Conservation (phyloP, 257 asterid genomes). For the Rauvolfia tetraphylla region DNA sequence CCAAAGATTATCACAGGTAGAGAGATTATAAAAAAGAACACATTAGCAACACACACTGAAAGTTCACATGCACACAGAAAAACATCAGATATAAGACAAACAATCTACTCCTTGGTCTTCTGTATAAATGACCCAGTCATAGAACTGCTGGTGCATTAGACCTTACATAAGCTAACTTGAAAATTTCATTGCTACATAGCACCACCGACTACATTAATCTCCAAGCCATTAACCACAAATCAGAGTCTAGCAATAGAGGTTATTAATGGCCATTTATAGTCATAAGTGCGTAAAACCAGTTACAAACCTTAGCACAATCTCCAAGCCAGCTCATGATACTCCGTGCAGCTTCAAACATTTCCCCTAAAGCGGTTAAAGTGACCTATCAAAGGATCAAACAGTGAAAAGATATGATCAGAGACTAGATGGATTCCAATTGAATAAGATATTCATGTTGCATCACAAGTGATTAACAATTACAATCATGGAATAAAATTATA, state of each 20-base stretch:
- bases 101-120: not conserved
- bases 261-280: not conserved
- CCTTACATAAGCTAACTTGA: not conserved
- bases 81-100: not conserved
- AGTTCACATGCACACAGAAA: not conserved
- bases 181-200: not conserved
- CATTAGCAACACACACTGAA: not conserved
- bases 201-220: not conserved
- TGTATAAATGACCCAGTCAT: too few relatives aligned
- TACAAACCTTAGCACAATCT: constrained; percentile 89
- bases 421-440: not conserved
- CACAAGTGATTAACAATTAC: not conserved
- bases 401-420: not conserved
- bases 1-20: not conserved
- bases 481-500: not conserved
- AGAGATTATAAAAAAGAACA: not conserved
- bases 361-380: constrained; percentile 87
- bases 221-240: not conserved
- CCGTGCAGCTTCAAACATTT: constrained; percentile 94
- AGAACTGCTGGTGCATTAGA: not conserved
- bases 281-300: not conserved
- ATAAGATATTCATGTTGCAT: not conserved
- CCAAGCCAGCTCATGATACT: constrained; percentile 96
- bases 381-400: constrained; percentile 36
- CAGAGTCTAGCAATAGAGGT: not conserved